Evolutionary conservation across 306 rosid species (phyloP), one percentile per base, ranked within the genome.

Genomic region (Argentina anserina): DNA sequence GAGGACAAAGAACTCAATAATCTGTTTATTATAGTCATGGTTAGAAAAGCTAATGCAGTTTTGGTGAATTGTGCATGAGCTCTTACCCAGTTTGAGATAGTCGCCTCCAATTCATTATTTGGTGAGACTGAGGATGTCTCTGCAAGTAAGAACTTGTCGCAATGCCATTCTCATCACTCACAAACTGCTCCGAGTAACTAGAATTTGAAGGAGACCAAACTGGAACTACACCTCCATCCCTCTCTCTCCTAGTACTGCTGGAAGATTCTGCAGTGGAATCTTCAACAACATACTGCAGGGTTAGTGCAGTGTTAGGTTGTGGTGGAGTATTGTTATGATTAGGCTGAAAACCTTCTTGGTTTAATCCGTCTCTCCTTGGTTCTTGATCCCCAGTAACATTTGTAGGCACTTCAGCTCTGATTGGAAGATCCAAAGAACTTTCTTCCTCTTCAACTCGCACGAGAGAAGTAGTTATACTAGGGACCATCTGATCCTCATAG

Each of bases 51-150:
- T 41, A 42, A 29, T 40, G 75, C 56, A 64, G 33, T 34, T 34
- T 26, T 56, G 59, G 39, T 63, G 18, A 60, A 64, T 63, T 75
- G 34, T 76, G 65, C 50, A 80, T 25, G 66, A 82, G 75, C 67
- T 71, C 87, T 89, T 75, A 92, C 97, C 97, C 96, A 13, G 96
- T 89, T 82, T 92, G 97, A 69, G 97, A 88, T 79, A 89, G 84
- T 83, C 86, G 77, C 75, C 96, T 89, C 89, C 97, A 93, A 74
- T 85, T 93, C 69, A 93, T 76, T 75, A 90, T 61, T 81, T 86
- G 96, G 79, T 90, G 98, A 82, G 96, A 82, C 89, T 86, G 97
- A 66, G 97, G 97, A 87, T 93, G 97, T 77, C 93, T 87, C 81
- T 83, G 92, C 85, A 92, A 81, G 72, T 82, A 92, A 11, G 98